A percentile compares a stretch with the other conserved stretches of the same genome.
Evolutionary conservation across 768 basidiomycete genomes (phyloP).

Genomic region (Boletus reticuloceps): DNA sequence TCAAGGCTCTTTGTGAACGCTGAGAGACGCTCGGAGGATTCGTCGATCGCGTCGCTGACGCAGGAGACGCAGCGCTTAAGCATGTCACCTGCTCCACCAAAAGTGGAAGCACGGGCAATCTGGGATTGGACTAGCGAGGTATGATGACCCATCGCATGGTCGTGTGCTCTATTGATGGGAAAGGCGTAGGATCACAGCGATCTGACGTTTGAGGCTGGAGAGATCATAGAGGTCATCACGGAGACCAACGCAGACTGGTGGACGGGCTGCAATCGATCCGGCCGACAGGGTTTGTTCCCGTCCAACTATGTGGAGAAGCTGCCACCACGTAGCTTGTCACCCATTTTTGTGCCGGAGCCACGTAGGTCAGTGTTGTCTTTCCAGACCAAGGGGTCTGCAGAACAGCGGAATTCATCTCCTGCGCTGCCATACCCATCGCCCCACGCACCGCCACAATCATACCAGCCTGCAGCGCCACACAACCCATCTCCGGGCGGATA

Average conservation of each 20-base stretch:
- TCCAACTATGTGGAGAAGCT: constrained; percentile 71
- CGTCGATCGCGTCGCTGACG: constrained; percentile 20
- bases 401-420: constrained; percentile 17
- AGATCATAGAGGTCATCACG: constrained; percentile 74
- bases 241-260: constrained; percentile 93
- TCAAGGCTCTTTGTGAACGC: constrained; percentile 33
- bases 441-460: constrained; percentile 12
- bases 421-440: constrained; percentile 18
- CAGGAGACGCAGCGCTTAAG: constrained; percentile 19
- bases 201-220: constrained; percentile 70
- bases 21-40: constrained; percentile 17
- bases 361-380: constrained; percentile 15
- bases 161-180: constrained; percentile 4
- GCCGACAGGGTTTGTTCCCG: constrained; percentile 74
- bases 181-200: constrained; percentile 66
- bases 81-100: constrained; percentile 24
- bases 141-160: not conserved
- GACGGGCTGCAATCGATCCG: constrained; percentile 63
- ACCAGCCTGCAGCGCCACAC: constrained; percentile 6
- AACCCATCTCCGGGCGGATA: constrained; percentile 18
- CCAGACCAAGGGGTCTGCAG: constrained; percentile 5
- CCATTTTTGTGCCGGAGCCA: constrained; percentile 22
- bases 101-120: constrained; percentile 28
- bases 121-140: constrained; percentile 34
- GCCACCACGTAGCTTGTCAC: constrained; percentile 16